These are phyloP conservation scores for Pseudocercospora cruenta DNA, from an alignment of 2,329 filamentous ascomycete species.

Conservation along the genomic window DNA sequence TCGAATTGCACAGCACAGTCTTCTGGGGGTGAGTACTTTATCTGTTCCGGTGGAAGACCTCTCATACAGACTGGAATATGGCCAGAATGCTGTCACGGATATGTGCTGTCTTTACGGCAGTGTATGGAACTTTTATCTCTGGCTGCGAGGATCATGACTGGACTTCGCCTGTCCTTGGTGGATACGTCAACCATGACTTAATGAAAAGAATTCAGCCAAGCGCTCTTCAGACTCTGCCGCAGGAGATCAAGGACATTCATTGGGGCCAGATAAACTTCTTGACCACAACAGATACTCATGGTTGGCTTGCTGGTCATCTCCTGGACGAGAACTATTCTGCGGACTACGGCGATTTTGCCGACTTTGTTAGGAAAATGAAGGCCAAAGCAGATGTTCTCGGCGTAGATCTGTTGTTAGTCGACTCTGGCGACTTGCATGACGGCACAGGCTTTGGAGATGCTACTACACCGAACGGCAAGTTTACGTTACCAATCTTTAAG, in stretches of 20 bases:
- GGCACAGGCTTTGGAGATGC: slow-evolving; percentile 59
- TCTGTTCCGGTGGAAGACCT: too few species aligned
- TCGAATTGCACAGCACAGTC: too few species aligned
- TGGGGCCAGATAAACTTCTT: slow-evolving; percentile 31
- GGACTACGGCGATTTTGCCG: slow-evolving; percentile 68
- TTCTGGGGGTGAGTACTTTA: too few species aligned
- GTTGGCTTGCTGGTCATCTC: slow-evolving; percentile 56
- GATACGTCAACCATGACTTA: slow-evolving; percentile 22
- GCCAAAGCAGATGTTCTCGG: slow-evolving; percentile 59
- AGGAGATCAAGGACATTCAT: slow-evolving; percentile 29
- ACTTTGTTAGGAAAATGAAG: slow-evolving; percentile 64
- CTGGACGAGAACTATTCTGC: slow-evolving; percentile 67
- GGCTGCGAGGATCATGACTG: slow-evolving; percentile 29
- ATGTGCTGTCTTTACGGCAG: slow-evolving; percentile 13
- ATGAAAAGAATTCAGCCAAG: slow-evolving; percentile 28
- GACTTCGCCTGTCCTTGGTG: slow-evolving; percentile 24
- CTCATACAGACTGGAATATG: too few species aligned
- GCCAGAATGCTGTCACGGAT: slow-evolving; percentile 20
- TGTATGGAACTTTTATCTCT: slow-evolving; percentile 15
- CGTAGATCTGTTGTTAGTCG: slow-evolving; percentile 64
- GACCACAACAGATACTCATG: slow-evolving; percentile 63
- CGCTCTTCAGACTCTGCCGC: slow-evolving; percentile 25
- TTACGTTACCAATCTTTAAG: slow-evolving; percentile 59
- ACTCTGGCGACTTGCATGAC: slow-evolving; percentile 69
- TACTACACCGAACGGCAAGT: slow-evolving; percentile 59